Evolutionary conservation across 73 alveolate species (phyloP).

Genomic region (Paramecium pentaurelia): DNA sequence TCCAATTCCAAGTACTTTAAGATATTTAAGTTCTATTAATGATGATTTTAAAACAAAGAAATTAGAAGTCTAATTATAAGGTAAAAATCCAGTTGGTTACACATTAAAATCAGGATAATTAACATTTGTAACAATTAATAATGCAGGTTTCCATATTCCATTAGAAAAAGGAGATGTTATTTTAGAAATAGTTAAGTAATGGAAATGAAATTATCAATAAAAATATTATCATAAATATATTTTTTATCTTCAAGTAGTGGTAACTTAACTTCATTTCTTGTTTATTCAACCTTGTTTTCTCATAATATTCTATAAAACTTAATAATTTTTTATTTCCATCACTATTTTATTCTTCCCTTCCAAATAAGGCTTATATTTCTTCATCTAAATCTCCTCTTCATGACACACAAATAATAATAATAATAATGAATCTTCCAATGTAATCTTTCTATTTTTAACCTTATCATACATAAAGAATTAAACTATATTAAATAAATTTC

Average conservation of each 20-base stretch:
- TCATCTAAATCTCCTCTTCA: constrained; percentile 75
- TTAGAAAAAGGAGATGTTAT: background rate
- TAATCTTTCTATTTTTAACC: constrained; percentile 84
- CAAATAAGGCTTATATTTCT: constrained; percentile 79
- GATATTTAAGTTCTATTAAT: background rate
- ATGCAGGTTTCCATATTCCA: constrained; percentile 56
- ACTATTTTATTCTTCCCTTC: constrained; percentile 67
- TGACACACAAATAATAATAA: constrained; percentile 87
- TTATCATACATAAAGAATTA: constrained; percentile 95
- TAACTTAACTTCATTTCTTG: background rate
- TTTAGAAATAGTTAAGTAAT: background rate
- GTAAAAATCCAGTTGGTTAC: background rate
- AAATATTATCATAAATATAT: background rate
- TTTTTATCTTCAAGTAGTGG: constrained; percentile 25
- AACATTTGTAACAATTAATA: background rate
- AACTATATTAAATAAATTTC: constrained; percentile 86
- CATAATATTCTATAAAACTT: constrained; percentile 72
- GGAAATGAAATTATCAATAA: background rate
- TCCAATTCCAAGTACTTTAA: constrained; percentile 27
- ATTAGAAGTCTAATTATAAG: background rate
- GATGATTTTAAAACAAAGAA: background rate
- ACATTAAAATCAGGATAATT: background rate
- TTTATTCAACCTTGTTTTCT: constrained; percentile 55
- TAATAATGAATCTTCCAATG: constrained; percentile 94
- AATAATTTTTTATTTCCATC: constrained; percentile 70